Base-by-base conservation (phyloP, 2,329 filamentous ascomycete genomes). In the Neofusicoccum kwambonambiense region DNA sequence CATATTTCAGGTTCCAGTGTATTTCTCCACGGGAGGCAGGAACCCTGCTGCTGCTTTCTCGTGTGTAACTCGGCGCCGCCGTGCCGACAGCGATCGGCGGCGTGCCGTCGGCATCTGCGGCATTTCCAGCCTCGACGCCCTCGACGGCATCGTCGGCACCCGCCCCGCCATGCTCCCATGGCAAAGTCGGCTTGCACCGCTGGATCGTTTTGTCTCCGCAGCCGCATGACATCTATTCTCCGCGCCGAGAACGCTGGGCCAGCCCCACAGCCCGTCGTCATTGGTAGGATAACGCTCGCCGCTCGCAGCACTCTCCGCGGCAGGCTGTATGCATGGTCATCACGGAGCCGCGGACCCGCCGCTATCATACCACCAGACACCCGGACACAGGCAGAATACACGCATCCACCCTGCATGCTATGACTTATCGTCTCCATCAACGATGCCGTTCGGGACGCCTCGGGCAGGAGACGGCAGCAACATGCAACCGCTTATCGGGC, bases 101-200 rank as follows among this genome's bases (percentile, higher is more conserved):
- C 4, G 6, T 37, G 56, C 56, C 56, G 41, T 60, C 56, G 56
- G 56, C 56, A 60, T 60, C 56, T 47, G 3, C 56, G 56, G 56
- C 56, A 60, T 60, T 41, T 60, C 42, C 56, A 13, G 7, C 8
- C 3, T 47, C 56, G 11, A 60, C n/a, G 22, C 13, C 15, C 27
- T 47, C 15, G 3, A 35, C 56, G 56, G 56, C 56, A 60, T 60
- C n/a, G 6, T 60, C 56, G 56, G 56, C 56, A 47, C 27, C 22
- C 6, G 9, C 6, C 15, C n/a, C 13, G 15, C 15, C 27, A 17
- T 15, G 17, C 15, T 44, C 34, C 3, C 13, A 13, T 45, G 41
- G 41, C 22, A 19, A 3, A 22, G 9, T 60, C n/a, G 41, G 42
- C 56, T n/a, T 13, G 13, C 2, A 22, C 1, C 27, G 9, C 13